These are phyloP conservation scores for Colletotrichum sp. DNA, from an alignment of 2,329 filamentous ascomycete species.

Conservation along the genomic window DNA sequence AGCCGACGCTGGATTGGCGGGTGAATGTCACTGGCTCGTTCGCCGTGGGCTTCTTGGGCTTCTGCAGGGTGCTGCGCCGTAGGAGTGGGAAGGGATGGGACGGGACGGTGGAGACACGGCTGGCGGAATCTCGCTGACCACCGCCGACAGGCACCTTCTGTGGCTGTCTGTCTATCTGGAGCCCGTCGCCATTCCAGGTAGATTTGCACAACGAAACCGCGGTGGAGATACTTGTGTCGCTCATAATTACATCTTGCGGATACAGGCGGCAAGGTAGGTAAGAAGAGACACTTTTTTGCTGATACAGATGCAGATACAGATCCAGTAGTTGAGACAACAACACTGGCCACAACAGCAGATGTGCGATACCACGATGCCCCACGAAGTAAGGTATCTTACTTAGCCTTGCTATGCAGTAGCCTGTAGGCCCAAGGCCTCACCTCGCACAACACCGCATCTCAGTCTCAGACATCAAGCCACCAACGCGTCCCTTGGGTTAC, in stretches of 20 bases:
- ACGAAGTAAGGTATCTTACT: neutral
- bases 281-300: neutral
- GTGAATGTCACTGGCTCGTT: neutral
- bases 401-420: too few relatives aligned
- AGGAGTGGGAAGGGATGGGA: neutral
- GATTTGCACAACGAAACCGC: conserved; percentile 3
- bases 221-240: conserved; percentile 4
- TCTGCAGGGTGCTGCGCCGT: neutral
- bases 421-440: neutral
- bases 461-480: neutral
- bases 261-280: neutral
- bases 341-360: neutral
- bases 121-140: neutral
- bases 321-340: neutral
- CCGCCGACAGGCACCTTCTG: neutral
- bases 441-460: neutral
- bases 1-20: neutral
- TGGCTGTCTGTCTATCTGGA: neutral
- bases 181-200: neutral
- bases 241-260: neutral
- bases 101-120: neutral
- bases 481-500: neutral
- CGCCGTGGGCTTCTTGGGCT: neutral
- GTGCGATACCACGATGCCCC: neutral
- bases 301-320: neutral